Conservation (phyloP, 768 basidiomycete species). For the Auricularia sp. region DNA sequence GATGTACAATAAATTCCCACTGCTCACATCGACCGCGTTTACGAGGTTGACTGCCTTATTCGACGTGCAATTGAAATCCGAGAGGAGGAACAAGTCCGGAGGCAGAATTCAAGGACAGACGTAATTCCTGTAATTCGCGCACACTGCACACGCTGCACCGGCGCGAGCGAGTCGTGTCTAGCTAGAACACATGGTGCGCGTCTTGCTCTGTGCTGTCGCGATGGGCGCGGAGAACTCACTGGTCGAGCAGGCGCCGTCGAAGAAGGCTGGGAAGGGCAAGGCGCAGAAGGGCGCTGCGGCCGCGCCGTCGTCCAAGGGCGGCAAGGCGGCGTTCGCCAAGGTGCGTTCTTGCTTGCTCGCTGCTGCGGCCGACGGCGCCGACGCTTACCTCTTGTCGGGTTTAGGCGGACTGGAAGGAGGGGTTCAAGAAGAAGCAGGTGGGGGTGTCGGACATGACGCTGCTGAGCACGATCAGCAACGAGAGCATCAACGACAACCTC, state of each 20-base stretch:
- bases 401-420: slow-evolving; percentile 98
- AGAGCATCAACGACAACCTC: slow-evolving; percentile 94
- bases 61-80: no score
- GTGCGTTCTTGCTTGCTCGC: slow-evolving; percentile 24
- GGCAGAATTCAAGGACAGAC: no score
- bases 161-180: no score
- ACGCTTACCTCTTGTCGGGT: neutral
- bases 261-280: slow-evolving; percentile 79
- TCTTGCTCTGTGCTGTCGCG: neutral
- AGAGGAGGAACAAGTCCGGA: no score
- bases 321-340: slow-evolving; percentile 60
- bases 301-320: slow-evolving; percentile 22
- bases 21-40: no score
- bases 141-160: no score
- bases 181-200: neutral
- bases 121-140: no score
- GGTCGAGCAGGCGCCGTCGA: slow-evolving; percentile 59
- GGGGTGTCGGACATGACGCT: slow-evolving; percentile 99
- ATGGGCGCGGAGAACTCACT: neutral
- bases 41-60: no score
- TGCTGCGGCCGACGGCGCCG: slow-evolving; percentile 1
- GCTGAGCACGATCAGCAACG: slow-evolving; percentile 92
- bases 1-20: no score
- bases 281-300: slow-evolving; percentile 52
- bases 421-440: slow-evolving; percentile 99